A percentile compares a stretch with the other conserved stretches of the same genome.
Evolutionary conservation across 768 basidiomycete species (phyloP).

Genomic region (Leccinum imitatum): DNA sequence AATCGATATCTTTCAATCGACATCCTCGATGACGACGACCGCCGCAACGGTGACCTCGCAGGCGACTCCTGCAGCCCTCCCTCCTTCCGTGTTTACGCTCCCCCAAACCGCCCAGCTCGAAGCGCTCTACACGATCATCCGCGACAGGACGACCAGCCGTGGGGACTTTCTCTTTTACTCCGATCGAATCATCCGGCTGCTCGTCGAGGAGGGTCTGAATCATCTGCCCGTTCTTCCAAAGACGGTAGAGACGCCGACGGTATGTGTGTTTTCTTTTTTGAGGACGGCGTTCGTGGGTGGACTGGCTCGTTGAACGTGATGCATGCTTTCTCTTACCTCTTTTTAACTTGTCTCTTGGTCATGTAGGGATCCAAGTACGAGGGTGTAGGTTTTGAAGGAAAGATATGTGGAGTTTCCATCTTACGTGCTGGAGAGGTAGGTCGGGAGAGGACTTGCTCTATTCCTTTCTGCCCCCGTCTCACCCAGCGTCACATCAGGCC

Average conservation of each 20-base stretch:
- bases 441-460: not conserved
- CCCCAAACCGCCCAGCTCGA: slow-evolving; percentile 92
- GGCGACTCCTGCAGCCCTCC: slow-evolving; percentile 43
- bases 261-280: slow-evolving; percentile 33
- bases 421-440: slow-evolving; percentile 87
- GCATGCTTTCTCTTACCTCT: not conserved
- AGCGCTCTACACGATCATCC: slow-evolving; percentile 92
- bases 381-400: slow-evolving; percentile 93
- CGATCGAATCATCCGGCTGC: slow-evolving; percentile 83
- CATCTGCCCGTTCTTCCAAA: slow-evolving; percentile 76
- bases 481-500: slow-evolving; percentile 48
- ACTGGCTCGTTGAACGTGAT: not conserved
- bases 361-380: slow-evolving; percentile 74
- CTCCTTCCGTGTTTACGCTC: slow-evolving; percentile 84
- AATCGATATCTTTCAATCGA: not conserved
- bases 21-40: slow-evolving; percentile 16
- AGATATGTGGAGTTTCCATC: slow-evolving; percentile 96
- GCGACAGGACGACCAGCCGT: slow-evolving; percentile 81
- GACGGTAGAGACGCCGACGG: slow-evolving; percentile 81
- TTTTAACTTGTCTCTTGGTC: not conserved
- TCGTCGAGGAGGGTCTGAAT: slow-evolving; percentile 87
- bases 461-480: not conserved
- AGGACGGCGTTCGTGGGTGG: slow-evolving; percentile 27
- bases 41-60: slow-evolving; percentile 30
- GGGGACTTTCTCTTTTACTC: slow-evolving; percentile 98